Conservation (phyloP, 2,329 filamentous ascomycete genomes). For the Hyphodiscus sp. region DNA sequence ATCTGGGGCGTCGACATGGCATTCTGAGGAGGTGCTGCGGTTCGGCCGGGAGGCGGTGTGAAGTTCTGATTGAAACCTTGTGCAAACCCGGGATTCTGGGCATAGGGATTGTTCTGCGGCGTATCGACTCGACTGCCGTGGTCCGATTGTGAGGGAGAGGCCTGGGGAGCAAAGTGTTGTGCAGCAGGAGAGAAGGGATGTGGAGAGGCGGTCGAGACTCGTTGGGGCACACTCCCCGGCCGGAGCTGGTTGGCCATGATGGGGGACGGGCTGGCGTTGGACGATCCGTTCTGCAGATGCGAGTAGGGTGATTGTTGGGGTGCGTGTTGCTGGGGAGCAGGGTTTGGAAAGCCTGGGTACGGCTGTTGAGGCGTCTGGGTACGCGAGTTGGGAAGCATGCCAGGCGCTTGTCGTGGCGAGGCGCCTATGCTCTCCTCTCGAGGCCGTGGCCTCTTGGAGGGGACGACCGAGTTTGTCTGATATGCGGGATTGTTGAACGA, state of each 20-base stretch:
- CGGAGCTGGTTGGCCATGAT: constrained; percentile 80
- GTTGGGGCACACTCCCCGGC: constrained; percentile 63
- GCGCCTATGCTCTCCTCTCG: constrained; percentile 78
- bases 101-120: constrained; percentile 66
- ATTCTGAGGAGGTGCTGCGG: constrained; percentile 47
- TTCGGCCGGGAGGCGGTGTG: constrained; percentile 48
- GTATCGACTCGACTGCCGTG: constrained; percentile 60
- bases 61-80: constrained; percentile 55
- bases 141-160: constrained; percentile 71
- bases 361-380: constrained; percentile 87
- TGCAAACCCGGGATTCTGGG: constrained; percentile 51
- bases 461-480: constrained; percentile 79
- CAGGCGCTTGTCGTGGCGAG: constrained; percentile 70
- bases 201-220: constrained; percentile 86
- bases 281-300: constrained; percentile 75
- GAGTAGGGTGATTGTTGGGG: constrained; percentile 66
- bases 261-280: constrained; percentile 84
- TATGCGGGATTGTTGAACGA: constrained; percentile 73
- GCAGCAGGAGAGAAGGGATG: constrained; percentile 79
- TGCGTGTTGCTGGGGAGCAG: constrained; percentile 50
- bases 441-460: constrained; percentile 79
- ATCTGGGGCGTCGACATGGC: constrained; percentile 44
- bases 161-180: constrained; percentile 64
- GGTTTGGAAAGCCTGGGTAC: constrained; percentile 61
- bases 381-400: constrained; percentile 73